Conservation (phyloP, 805 yeast genomes). For the Pichia paraexigua region DNA sequence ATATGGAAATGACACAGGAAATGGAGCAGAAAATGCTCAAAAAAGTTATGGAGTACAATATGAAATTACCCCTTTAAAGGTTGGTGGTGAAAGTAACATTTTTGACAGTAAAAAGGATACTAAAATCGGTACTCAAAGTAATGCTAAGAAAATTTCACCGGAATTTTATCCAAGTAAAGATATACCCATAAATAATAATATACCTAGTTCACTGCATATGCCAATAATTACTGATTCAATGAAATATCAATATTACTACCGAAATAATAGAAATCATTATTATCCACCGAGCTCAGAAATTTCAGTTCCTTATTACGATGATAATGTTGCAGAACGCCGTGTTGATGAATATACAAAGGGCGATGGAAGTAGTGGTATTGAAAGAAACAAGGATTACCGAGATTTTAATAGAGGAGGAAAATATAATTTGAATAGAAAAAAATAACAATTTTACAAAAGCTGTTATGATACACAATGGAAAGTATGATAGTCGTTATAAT, state of each 20-base stretch:
- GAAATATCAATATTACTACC: slow-evolving; percentile 5
- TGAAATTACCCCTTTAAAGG: not conserved
- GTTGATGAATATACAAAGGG: not conserved
- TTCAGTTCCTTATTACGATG: slow-evolving; percentile 1
- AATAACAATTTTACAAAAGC: not conserved
- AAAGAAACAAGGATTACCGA: not conserved
- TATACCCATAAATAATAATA: not conserved
- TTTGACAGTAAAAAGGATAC: too few species aligned
- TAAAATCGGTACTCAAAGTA: too few species aligned
- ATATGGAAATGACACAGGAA: not conserved
- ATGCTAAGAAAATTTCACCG: not conserved
- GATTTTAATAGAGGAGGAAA: not conserved
- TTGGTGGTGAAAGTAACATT: not conserved
- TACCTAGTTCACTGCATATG: not conserved
- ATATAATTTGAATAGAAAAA: not conserved
- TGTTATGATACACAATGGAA: not conserved
- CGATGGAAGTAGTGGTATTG: not conserved
- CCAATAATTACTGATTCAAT: not conserved
- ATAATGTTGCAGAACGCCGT: not conserved
- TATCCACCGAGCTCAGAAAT: not conserved
- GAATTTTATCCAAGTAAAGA: not conserved
- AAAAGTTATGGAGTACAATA: not conserved
- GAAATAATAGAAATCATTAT: not conserved
- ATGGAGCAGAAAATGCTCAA: not conserved
- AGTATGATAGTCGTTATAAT: not conserved